Percentiles rank a stretch among this genome's conserved stretches.
These are phyloP conservation scores for Pseudohyphozyma bogoriensis DNA, from an alignment of 768 basidiomycete genomes.

Conservation along the genomic window DNA sequence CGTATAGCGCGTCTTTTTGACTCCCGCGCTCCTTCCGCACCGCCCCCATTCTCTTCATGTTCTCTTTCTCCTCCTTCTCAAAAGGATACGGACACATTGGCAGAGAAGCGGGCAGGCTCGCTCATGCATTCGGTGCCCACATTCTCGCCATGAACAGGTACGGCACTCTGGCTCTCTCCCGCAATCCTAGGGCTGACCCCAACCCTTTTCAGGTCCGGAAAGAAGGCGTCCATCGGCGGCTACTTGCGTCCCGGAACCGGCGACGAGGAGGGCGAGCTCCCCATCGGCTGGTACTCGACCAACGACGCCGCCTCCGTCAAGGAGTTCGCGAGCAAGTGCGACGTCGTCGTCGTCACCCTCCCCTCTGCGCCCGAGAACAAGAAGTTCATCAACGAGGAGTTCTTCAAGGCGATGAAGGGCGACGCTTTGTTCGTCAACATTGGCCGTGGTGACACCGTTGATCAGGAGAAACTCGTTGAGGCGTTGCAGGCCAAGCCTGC, in stretches of 20 bases:
- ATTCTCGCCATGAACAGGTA: background rate
- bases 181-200: background rate
- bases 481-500: slow-evolving; percentile 6
- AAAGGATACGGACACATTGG: slow-evolving; percentile 2
- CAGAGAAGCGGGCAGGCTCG: background rate
- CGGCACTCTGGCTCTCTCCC: too few relatives aligned
- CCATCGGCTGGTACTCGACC: slow-evolving; percentile 13
- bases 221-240: slow-evolving; percentile 1
- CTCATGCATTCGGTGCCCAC: background rate
- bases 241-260: slow-evolving; percentile 25
- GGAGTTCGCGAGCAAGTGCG: slow-evolving; percentile 14
- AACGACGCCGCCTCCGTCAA: background rate
- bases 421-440: slow-evolving; percentile 39
- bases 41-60: too few relatives aligned
- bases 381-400: slow-evolving; percentile 7
- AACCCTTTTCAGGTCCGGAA: background rate
- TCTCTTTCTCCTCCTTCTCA: background rate
- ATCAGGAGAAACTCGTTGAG: slow-evolving; percentile 19
- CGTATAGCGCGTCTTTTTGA: too few relatives aligned
- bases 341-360: slow-evolving; percentile 26
- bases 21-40: too few relatives aligned
- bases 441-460: slow-evolving; percentile 38
- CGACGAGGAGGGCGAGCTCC: slow-evolving; percentile 16
- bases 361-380: slow-evolving; percentile 8
- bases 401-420: slow-evolving; percentile 33